phyloP scores from a whole-genome alignment of 2,329 filamentous ascomycete genomes.

The Apiospora kogelbergensis region DNA sequence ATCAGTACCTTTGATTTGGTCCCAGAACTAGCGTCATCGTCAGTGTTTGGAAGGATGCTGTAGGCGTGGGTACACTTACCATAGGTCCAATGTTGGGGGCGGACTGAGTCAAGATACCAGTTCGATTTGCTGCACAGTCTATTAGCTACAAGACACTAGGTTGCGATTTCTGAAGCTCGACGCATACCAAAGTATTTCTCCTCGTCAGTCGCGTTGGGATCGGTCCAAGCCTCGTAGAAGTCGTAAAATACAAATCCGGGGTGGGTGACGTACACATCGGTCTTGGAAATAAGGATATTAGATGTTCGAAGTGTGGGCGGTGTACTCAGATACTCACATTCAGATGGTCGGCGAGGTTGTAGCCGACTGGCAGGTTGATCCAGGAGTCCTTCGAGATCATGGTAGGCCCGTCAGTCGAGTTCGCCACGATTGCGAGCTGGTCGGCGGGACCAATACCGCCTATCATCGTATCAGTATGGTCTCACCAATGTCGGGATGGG shows the following conservation, averaged over 20 bases:
- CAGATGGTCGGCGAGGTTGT: constrained; percentile 58
- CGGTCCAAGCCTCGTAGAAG: constrained; percentile 61
- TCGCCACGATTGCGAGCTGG: constrained; percentile 55
- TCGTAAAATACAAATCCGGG: constrained; percentile 57
- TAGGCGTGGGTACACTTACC: constrained; percentile 25
- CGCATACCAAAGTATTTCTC: constrained; percentile 42
- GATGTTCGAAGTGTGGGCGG: neutral
- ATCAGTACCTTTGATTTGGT: constrained; percentile 54
- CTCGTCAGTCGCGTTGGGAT: constrained; percentile 43
- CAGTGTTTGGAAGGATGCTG: neutral
- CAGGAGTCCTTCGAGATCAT: constrained; percentile 52
- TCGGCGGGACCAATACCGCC: constrained; percentile 62
- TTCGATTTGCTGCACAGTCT: constrained; percentile 18
- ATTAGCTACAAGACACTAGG: neutral
- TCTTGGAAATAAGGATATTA: constrained; percentile 29
- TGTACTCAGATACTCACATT: constrained; percentile 34
- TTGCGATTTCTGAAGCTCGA: too few relatives aligned
- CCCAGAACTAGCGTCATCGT: constrained; percentile 42
- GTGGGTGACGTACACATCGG: constrained; percentile 45
- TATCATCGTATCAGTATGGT: constrained; percentile 13
- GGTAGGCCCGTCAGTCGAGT: constrained; percentile 48
- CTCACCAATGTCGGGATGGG: neutral
- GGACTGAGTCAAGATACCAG: constrained; percentile 56
- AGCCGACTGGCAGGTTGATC: constrained; percentile 60
- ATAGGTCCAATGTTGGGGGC: constrained; percentile 64